A percentile compares a stretch with the other conserved stretches of the same genome.
Evolutionary conservation across 257 asterid genomes (phyloP).

Genomic region (Cinchona pubescens): DNA sequence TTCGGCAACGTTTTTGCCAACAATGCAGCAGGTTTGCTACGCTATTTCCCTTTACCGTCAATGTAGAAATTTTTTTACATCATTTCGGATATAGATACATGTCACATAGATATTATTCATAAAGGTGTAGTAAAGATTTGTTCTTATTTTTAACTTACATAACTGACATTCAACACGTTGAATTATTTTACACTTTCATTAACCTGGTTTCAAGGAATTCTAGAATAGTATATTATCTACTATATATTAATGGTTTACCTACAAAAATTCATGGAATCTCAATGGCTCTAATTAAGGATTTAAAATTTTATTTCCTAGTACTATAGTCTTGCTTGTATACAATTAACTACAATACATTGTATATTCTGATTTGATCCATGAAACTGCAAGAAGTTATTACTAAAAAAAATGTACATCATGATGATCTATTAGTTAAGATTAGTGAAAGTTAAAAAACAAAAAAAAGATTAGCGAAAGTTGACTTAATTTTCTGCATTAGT

Average conservation of each 20-base stretch:
- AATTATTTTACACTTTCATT: neutral
- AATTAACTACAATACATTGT: neutral
- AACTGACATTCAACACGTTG: too few relatives aligned
- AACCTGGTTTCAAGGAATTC: neutral
- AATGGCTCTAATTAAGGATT: too few relatives aligned
- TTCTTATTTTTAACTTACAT: too few relatives aligned
- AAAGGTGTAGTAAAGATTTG: too few relatives aligned
- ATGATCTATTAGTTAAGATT: neutral
- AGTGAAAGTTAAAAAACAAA: too few relatives aligned
- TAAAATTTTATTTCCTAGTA: too few relatives aligned
- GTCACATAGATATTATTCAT: too few relatives aligned
- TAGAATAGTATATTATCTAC: neutral
- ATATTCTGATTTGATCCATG: neutral
- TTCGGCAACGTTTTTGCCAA: slow-evolving; percentile 76
- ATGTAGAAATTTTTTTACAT: neutral
- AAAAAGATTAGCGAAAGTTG: neutral
- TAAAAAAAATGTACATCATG: neutral
- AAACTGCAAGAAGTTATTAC: neutral
- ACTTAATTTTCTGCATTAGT: neutral
- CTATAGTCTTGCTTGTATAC: neutral
- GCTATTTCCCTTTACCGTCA: neutral
- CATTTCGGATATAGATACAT: too few relatives aligned
- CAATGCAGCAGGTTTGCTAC: slow-evolving; percentile 73
- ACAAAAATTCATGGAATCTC: neutral
- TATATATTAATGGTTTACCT: neutral